Evolutionary conservation across 257 asterid genomes (phyloP), one percentile per base, ranked within the genome.

Genomic region (Rubia yunnanensis): DNA sequence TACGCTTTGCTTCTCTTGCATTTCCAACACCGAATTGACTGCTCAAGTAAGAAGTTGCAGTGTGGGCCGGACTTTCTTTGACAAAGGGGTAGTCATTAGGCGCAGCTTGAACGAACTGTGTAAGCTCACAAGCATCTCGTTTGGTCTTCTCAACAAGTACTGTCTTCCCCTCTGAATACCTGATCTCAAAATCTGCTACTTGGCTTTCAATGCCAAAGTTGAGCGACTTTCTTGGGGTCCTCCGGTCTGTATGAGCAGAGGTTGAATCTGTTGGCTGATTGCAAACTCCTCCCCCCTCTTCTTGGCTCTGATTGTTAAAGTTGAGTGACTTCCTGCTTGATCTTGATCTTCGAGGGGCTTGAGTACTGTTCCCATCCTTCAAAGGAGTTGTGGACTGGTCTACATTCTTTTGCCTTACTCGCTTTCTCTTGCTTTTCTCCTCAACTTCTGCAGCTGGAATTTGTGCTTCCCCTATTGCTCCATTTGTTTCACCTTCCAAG

Each of bases 241-340:
- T 81, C 74, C 80, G 79, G 66, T 91, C 68, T 23, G 15, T 63
- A 64, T 70, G 69, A 15, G 32, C 65, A 49, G 63, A 15, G 23
- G 53, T 67, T 41, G 59, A 32, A 26, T 67, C 69, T 50, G 52
- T 63, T 59, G 52, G 14, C 74, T 70, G 64, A 32, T 26, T 24
- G 68, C 50, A 48, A 59, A 9, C 36, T 32, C 26, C 64, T 17
- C 76, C 83, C 64, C 70, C 65, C 66, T 22, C 71, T 74, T 74
- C 86, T 20, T 44, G 52, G 72, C 64, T 63, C 34, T 76, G 83
- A 44, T 67, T 66, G 70, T 79, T 74, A 65, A 83, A 88, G 72
- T 81, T 78, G 80, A 94, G 74, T 1, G 95, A 74, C 70, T 74
- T 83, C 75, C 73, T 82, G 81, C 94, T 82, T 70, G 95, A 83